These are phyloP conservation scores for Candida mesenterica DNA, from an alignment of 1,139 yeast genomes.

Conservation along the genomic window DNA sequence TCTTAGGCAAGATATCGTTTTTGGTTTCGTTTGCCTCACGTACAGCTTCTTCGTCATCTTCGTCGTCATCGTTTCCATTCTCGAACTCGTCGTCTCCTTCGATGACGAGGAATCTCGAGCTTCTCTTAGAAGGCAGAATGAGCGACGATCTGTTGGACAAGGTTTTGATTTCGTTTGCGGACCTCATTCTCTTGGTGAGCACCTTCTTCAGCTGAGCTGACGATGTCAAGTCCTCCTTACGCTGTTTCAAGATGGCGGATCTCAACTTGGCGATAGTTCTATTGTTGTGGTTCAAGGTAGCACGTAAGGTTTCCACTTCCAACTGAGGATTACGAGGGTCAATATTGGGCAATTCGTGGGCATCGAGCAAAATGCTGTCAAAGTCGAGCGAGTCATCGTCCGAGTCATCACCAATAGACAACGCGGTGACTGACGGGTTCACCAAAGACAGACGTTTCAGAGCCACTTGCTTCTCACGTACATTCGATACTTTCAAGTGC, in stretches of 20 bases:
- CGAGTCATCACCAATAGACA: conserved; percentile 18
- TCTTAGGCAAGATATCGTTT: conserved; percentile 10
- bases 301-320: conserved; percentile 66
- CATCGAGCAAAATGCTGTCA: conserved; percentile 34
- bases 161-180: conserved; percentile 13
- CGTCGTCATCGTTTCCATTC: conserved; percentile 9
- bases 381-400: conserved; percentile 33
- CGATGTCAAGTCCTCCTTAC: conserved; percentile 22
- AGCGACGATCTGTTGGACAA: conserved; percentile 23
- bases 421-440: conserved; percentile 12
- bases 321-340: conserved; percentile 53
- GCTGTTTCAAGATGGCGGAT: conserved; percentile 45
- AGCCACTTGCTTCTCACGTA: conserved; percentile 14
- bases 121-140: conserved; percentile 38
- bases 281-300: conserved; percentile 67
- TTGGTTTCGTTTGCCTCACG: not conserved
- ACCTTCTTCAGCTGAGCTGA: conserved; percentile 9
- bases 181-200: conserved; percentile 21
- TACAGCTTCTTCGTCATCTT: conserved; percentile 1
- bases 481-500: conserved; percentile 35
- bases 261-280: conserved; percentile 56
- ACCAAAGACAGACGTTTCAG: conserved; percentile 7
- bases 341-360: conserved; percentile 28
- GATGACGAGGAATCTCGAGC: conserved; percentile 31
- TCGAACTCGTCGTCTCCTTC: conserved; percentile 24